Base-by-base conservation (phyloP, 2,329 filamentous ascomycete genomes). In the Fusarium verrucosum region DNA sequence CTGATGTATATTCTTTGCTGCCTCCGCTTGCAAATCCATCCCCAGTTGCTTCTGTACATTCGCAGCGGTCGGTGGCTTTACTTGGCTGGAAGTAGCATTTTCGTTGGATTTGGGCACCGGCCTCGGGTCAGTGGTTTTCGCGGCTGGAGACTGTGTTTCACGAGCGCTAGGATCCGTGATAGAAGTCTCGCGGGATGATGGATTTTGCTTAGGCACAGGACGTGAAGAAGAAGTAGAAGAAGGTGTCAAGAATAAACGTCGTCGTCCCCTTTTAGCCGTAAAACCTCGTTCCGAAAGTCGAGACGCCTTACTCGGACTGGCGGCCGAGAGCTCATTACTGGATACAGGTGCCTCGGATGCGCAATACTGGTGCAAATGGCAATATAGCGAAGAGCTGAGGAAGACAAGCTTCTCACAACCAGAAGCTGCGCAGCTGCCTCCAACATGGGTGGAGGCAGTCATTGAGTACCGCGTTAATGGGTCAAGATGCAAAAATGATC, bases 191-290 rank as follows among this genome's bases (percentile, higher is more conserved):
- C 16, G 40, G 20, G 46, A 32, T 16, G 32, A 7, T 33, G 40
- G 28, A 23, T 53, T 28, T 47, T 41, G 45, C 19, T 19, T 20
- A 20, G 19, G 16, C 7, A 51, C 23, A n/a, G 57, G 36, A 28
- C 59, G 66, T 11, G 32, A 33, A 30, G 45, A 54, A 23, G 40
- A 28, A 10, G 37, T 55, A n/a, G n/a, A 36, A 42, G 53, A 54
- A 23, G 40, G 40, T 11, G 37, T 55, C 23, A 55, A 36, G 13
- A 58, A 17, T 8, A 61, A 50, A 26, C 47, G 54, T 13, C 47
- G 49, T 26, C 49, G 45, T 17, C 62, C 66, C 38, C 61, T 67
- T 25, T 46, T 71, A 10, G 66, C 69, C 14, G 62, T 56, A 28
- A 59, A 53, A 23, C 20, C 56, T 26, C 46, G 26, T 28, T 54